Conservation (phyloP, 306 rosid species). For the Abrus precatorius region DNA sequence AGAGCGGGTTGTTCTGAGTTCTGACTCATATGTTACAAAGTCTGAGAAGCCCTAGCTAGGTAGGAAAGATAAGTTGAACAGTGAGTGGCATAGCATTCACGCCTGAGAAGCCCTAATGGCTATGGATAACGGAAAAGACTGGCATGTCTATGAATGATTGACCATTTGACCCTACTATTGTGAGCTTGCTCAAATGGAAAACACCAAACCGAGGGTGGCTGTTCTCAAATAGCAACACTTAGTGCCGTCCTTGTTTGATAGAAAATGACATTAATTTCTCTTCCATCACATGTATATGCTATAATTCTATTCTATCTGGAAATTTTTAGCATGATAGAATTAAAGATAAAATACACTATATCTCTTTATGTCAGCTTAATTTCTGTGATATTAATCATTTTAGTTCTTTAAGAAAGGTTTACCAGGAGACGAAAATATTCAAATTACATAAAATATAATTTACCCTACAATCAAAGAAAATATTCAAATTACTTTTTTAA, state of each 20-base stretch:
- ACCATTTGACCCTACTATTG: not conserved
- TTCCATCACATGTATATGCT: too few relatives aligned
- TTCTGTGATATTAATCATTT: too few relatives aligned
- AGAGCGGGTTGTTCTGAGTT: not conserved
- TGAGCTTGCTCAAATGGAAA: conserved; percentile 25
- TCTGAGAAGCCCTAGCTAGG: conserved; percentile 34
- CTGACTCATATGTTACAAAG: too few relatives aligned
- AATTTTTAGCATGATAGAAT: too few relatives aligned
- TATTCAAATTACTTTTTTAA: too few relatives aligned
- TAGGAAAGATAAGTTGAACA: not conserved
- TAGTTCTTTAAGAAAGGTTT: too few relatives aligned
- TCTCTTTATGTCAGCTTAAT: too few relatives aligned
- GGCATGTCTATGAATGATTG: conserved; percentile 22
- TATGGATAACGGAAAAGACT: conserved; percentile 13
- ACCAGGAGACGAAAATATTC: too few relatives aligned
- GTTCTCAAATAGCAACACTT: conserved; percentile 15
- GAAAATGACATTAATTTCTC: conserved; percentile 18
- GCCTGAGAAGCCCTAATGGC: conserved; percentile 48
- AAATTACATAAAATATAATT: too few relatives aligned
- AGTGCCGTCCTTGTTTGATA: conserved; percentile 32
- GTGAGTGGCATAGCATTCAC: not conserved
- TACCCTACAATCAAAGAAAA: too few relatives aligned
- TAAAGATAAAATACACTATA: too few relatives aligned
- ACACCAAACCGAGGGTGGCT: conserved; percentile 20
- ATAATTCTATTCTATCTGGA: too few relatives aligned